These are phyloP conservation scores for Mucor indicus DNA, from an alignment of 371 early-diverging fungal species.

Conservation along the genomic window DNA sequence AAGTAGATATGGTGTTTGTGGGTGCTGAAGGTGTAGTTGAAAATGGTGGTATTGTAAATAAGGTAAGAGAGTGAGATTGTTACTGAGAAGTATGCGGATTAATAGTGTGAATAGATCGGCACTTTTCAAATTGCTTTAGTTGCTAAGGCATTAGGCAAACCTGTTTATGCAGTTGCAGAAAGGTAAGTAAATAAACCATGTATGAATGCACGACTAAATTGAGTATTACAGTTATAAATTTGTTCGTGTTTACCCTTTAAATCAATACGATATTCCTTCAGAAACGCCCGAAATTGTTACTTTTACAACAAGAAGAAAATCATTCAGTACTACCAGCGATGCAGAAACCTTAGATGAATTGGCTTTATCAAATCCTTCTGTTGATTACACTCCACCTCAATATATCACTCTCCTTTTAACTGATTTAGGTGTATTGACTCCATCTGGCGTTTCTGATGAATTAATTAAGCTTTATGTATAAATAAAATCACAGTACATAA, in stretches of 20 bases:
- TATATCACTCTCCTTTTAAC: conserved; percentile 90
- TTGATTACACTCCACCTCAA: conserved; percentile 96
- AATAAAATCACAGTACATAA: conserved; percentile 6
- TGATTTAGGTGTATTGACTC: conserved; percentile 92
- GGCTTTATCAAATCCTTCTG: conserved; percentile 66
- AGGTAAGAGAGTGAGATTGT: conserved; percentile 43
- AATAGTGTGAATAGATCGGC: conserved; percentile 53
- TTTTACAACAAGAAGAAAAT: conserved; percentile 48
- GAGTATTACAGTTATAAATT: conserved; percentile 82
- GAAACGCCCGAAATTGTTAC: conserved; percentile 65
- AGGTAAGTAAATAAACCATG: conserved; percentile 50
- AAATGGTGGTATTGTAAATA: conserved; percentile 96
- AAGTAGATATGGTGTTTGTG: conserved; percentile 91
- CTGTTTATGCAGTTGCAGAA: conserved; percentile 95
- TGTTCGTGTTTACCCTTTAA: conserved; percentile 86
- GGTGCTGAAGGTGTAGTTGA: conserved; percentile 98
- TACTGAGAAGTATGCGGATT: neutral
- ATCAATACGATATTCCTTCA: conserved; percentile 81
- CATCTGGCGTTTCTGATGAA: conserved; percentile 90
- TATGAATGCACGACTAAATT: neutral
- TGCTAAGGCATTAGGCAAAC: conserved; percentile 89
- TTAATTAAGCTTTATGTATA: conserved; percentile 82
- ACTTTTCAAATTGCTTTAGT: conserved; percentile 93
- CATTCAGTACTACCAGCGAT: conserved; percentile 22
- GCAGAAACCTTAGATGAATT: conserved; percentile 46